Base-by-base conservation (phyloP, 1,284 basidiomycete genomes). In the Spongispora temasekensis region DNA sequence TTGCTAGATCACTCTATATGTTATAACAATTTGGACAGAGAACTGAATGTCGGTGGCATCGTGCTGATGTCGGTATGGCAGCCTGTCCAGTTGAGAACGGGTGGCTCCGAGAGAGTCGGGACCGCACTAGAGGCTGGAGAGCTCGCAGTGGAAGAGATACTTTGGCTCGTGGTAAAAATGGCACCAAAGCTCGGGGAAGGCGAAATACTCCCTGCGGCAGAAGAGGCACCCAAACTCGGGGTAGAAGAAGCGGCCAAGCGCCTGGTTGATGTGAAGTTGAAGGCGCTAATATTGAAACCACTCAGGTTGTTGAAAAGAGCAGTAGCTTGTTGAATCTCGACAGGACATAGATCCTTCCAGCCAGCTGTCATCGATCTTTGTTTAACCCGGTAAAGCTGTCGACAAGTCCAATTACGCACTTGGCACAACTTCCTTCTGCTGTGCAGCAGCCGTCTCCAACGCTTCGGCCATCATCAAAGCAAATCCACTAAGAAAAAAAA, bases 391-490 rank as follows among this genome's bases (percentile, higher is more conserved):
- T 35, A 46, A 53, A 28, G 10, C 9, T 8, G 9, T 27, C 15
- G 19, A 40, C 10, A 7, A 21, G 31, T 25, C n/a, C 15, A 28
- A 55, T 15, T 1, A 66, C 70, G 55, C 48, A 74, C 71, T 55
- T 7, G 72, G 70, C 7, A 64, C 7, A 27, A 57, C 51, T 10
- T 27, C 40, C 12, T 63, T 61, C 37, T 75, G 66, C 32, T 72
- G 63, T 23, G 50, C 4, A n/a, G 67, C 60, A 40, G 71, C 57
- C 1, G 25, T 31, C 28, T 65, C 56, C 23, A 65, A 60, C 1
- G 66, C 60, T 60, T 75, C 74, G 0, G 73, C 74, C 62, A 74
- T 55, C 12, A 72, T 56, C 28, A 71, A 68, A 46, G 70, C 72
- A 56, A 76, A 75, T 12, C 74, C 73, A 15, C 71, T 72, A n/a